Evolutionary conservation across 441 rosid genomes (phyloP).

Genomic region (Bocquillonia castaneifolia): DNA sequence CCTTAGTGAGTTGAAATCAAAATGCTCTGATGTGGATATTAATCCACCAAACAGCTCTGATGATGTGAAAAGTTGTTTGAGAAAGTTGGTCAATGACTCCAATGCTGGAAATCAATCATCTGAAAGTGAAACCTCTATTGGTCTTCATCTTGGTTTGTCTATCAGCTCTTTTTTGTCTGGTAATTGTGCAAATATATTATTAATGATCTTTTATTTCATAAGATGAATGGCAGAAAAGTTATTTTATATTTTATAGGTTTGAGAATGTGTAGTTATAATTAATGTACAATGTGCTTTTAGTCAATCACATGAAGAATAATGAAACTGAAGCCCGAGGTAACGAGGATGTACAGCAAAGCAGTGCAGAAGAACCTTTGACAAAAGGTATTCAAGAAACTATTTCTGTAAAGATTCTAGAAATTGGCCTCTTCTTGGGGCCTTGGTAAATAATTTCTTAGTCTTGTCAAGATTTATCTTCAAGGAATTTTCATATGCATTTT

Average conservation of each 20-base stretch:
- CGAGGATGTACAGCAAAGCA: slow-evolving; percentile 27
- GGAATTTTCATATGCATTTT: slow-evolving; percentile 11
- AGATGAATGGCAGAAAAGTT: neutral
- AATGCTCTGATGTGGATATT: slow-evolving; percentile 29
- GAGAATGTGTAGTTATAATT: slow-evolving; percentile 4
- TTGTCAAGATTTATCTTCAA: slow-evolving; percentile 5
- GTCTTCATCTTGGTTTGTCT: slow-evolving; percentile 49
- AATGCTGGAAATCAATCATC: slow-evolving; percentile 19
- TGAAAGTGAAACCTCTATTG: slow-evolving; percentile 35
- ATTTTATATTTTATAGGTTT: slow-evolving; percentile 12
- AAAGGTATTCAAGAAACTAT: slow-evolving; percentile 32
- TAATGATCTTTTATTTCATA: slow-evolving; percentile 1
- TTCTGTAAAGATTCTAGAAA: slow-evolving; percentile 7
- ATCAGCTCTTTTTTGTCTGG: slow-evolving; percentile 38
- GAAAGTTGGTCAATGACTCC: slow-evolving; percentile 30
- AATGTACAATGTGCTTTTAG: slow-evolving; percentile 30
- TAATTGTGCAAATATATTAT: slow-evolving; percentile 21
- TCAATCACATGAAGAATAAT: slow-evolving; percentile 26
- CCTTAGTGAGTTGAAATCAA: slow-evolving; percentile 35
- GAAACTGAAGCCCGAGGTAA: slow-evolving; percentile 31
- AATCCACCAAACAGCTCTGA: slow-evolving; percentile 28
- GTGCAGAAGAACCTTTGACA: slow-evolving; percentile 28
- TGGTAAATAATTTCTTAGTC: slow-evolving; percentile 11
- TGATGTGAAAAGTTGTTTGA: slow-evolving; percentile 28
- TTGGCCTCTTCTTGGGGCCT: slow-evolving; percentile 12